Evolutionary conservation across 345 rosid species (phyloP).

Genomic region (Ailanthus altissimus): DNA sequence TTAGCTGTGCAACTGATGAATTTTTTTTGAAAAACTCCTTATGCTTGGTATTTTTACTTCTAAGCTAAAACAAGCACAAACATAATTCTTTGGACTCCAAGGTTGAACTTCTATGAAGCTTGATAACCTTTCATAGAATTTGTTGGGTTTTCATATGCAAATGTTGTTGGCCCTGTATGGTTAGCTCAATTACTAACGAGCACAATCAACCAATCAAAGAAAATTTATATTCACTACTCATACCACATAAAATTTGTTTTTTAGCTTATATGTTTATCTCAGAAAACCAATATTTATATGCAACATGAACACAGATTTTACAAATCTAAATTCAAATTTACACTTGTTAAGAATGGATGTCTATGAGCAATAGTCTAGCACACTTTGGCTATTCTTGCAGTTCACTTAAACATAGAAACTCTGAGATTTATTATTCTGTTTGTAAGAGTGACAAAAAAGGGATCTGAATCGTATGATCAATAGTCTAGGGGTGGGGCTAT

Average conservation of each 20-base stretch:
- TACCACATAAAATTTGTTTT: background rate
- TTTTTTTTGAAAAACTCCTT: background rate
- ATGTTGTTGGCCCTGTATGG: background rate
- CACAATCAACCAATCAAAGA: background rate
- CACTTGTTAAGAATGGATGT: background rate
- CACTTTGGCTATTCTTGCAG: background rate
- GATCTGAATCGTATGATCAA: background rate
- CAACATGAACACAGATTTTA: background rate
- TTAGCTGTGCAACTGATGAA: background rate
- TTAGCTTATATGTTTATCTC: background rate
- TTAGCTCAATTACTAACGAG: background rate
- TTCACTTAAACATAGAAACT: background rate
- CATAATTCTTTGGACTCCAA: background rate
- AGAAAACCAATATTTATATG: background rate
- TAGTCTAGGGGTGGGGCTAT: background rate
- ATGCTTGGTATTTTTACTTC: background rate
- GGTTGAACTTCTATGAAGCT: background rate
- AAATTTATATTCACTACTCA: background rate
- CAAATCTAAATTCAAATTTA: background rate
- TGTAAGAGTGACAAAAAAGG: background rate
- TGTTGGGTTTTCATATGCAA: background rate
- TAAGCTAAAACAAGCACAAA: background rate
- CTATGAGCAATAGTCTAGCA: background rate
- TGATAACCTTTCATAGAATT: background rate
- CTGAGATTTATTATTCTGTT: background rate